Conservation (phyloP, 768 basidiomycete genomes). For the Pisolithus tinctorius region DNA sequence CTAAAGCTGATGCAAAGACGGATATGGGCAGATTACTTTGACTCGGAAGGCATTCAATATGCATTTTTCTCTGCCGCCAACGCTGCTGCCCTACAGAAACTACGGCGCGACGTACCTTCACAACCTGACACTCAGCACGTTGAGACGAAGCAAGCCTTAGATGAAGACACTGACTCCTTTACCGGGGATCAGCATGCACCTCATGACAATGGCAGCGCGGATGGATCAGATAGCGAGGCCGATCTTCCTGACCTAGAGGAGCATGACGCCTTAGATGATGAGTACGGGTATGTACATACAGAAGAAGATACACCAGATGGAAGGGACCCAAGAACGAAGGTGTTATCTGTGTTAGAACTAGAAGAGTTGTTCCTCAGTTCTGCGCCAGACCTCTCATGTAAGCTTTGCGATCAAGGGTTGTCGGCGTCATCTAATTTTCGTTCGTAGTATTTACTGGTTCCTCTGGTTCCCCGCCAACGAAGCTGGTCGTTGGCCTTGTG, state of each 20-base stretch:
- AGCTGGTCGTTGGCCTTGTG: constrained; percentile 81
- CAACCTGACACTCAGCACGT: constrained; percentile 17
- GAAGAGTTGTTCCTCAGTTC: constrained; percentile 71
- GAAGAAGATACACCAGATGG: constrained; percentile 48
- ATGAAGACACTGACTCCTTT: constrained; percentile 19
- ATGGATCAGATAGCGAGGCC: constrained; percentile 26
- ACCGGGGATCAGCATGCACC: constrained; percentile 24
- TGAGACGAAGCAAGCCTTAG: background rate
- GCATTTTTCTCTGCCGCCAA: constrained; percentile 94
- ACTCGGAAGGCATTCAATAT: constrained; percentile 63
- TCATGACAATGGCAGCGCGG: constrained; percentile 16
- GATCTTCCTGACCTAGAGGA: constrained; percentile 20
- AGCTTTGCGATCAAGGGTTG: constrained; percentile 10
- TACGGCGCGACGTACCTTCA: constrained; percentile 43
- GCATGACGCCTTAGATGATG: constrained; percentile 28
- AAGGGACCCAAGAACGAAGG: constrained; percentile 61
- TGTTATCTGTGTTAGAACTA: constrained; percentile 81
- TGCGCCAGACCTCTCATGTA: constrained; percentile 69
- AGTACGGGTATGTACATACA: constrained; percentile 43
- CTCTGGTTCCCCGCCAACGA: constrained; percentile 50
- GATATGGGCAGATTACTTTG: constrained; percentile 91
- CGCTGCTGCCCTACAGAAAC: constrained; percentile 78
- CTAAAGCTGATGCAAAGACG: constrained; percentile 36
- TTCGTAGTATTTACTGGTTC: constrained; percentile 52
- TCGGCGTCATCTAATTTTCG: constrained; percentile 1